Percentiles rank a stretch among this genome's conserved stretches.
phyloP scores from a whole-genome alignment of 495 filamentous ascomycete genomes.

The Aspergillus baeticus region DNA sequence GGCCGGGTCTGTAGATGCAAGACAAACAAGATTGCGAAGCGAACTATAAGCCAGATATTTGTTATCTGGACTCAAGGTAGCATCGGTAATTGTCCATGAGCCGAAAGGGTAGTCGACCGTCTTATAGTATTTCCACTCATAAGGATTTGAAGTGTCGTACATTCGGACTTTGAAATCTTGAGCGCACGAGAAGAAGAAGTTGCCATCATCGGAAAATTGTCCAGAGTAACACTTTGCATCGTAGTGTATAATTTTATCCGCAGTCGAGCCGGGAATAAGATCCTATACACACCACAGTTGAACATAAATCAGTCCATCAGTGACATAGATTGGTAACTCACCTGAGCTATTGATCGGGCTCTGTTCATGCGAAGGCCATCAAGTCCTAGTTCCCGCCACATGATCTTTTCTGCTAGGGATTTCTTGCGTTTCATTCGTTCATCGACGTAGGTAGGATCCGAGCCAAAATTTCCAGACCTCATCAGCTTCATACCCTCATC shows the following conservation, averaged over 20 bases:
- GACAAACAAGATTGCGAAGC: constrained; percentile 74
- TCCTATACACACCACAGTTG: constrained; percentile 29
- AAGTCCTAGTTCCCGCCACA: constrained; percentile 78
- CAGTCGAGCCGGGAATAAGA: constrained; percentile 68
- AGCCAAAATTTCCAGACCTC: constrained; percentile 75
- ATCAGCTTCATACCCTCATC: constrained; percentile 74
- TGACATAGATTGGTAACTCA: constrained; percentile 27
- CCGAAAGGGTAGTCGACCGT: constrained; percentile 82
- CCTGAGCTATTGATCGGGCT: constrained; percentile 65
- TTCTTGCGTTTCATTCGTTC: constrained; percentile 55
- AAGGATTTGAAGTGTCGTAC: constrained; percentile 97
- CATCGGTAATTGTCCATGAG: constrained; percentile 95
- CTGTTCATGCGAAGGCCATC: constrained; percentile 53
- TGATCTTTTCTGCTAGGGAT: constrained; percentile 61
- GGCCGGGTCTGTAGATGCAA: constrained; percentile 83
- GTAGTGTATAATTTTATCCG: constrained; percentile 88
- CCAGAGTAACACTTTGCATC: constrained; percentile 86
- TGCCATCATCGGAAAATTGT: constrained; percentile 94
- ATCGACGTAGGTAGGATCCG: constrained; percentile 51
- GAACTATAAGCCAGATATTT: constrained; percentile 86
- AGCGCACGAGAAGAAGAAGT: constrained; percentile 94
- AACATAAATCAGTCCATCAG: constrained; percentile 4
- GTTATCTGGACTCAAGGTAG: constrained; percentile 88
- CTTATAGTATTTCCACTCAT: constrained; percentile 95
- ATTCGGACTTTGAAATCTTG: constrained; percentile 93